Percentiles rank a stretch among this genome's conserved stretches.
Conservation (phyloP, 495 filamentous ascomycete genomes). For the Trichoderma parareesei region DNA sequence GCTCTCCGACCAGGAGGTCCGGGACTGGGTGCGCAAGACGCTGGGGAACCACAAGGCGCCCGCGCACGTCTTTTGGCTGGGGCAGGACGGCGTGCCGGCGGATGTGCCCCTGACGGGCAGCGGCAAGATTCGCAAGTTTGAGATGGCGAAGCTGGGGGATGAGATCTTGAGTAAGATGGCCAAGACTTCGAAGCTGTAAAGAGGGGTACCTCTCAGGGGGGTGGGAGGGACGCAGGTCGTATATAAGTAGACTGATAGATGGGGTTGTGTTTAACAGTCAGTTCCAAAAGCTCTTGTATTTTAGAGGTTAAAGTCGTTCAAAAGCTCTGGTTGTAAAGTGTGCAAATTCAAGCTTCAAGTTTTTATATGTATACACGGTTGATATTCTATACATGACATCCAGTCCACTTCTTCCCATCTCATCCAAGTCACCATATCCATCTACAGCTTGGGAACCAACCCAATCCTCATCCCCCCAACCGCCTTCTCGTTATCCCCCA, state of each 20-base stretch:
- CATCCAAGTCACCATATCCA: not conserved
- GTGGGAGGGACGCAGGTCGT: not conserved
- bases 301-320: no score
- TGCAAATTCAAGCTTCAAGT: no score
- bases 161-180: constrained; percentile 32
- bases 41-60: constrained; percentile 63
- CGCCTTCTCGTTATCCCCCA: constrained; percentile 42
- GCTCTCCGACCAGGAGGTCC: constrained; percentile 42
- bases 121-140: constrained; percentile 63
- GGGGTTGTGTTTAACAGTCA: no score
- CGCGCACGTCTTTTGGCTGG: constrained; percentile 57
- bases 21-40: constrained; percentile 50
- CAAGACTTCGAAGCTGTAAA: constrained; percentile 16
- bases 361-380: not conserved
- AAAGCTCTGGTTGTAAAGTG: no score
- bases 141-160: constrained; percentile 51
- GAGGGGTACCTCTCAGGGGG: not conserved
- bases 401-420: constrained; percentile 15
- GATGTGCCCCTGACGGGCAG: constrained; percentile 59
- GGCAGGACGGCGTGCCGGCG: constrained; percentile 47
- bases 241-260: no score
- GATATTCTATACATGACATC: not conserved
- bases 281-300: not conserved
- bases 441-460: constrained; percentile 37
- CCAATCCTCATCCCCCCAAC: constrained; percentile 39